Evolutionary conservation across 2,329 filamentous ascomycete genomes (phyloP).

Genomic region (Aspergillus fructus): DNA sequence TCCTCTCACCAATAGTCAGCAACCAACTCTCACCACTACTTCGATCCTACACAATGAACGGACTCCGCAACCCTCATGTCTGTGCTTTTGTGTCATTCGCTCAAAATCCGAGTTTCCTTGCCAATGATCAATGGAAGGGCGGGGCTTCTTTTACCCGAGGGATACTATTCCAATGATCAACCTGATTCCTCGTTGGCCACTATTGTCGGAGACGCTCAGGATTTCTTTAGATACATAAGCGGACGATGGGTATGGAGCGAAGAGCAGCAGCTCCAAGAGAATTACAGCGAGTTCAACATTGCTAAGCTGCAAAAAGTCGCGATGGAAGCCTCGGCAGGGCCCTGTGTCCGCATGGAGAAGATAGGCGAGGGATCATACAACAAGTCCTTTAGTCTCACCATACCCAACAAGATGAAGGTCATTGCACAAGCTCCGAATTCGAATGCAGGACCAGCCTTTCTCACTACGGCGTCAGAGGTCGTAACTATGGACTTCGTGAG

Average conservation of each 20-base stretch:
- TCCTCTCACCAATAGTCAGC: not conserved
- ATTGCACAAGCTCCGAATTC: conserved; percentile 23
- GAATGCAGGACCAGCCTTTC: conserved; percentile 21
- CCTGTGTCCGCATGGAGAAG: conserved; percentile 38
- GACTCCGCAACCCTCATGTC: not conserved
- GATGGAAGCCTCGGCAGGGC: conserved; percentile 24
- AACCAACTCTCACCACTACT: not conserved
- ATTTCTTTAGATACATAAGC: conserved; percentile 32
- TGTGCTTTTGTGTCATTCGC: not conserved
- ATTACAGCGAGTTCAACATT: conserved; percentile 37
- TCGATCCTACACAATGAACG: not conserved
- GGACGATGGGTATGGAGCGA: conserved; percentile 40
- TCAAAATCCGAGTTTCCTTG: not conserved
- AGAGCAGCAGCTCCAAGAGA: conserved; percentile 30
- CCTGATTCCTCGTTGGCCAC: not conserved
- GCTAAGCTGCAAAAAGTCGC: conserved; percentile 32
- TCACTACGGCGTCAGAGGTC: conserved; percentile 24
- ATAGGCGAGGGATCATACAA: conserved; percentile 38
- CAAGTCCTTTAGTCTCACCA: conserved; percentile 30
- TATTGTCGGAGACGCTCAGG: not conserved
- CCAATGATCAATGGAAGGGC: not conserved
- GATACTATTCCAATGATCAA: not conserved
- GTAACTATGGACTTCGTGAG: conserved; percentile 27
- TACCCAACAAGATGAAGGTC: conserved; percentile 18
- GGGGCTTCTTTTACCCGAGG: not conserved